phyloP scores from a whole-genome alignment of 2,329 filamentous ascomycete species.

The Alternaria arborescens region DNA sequence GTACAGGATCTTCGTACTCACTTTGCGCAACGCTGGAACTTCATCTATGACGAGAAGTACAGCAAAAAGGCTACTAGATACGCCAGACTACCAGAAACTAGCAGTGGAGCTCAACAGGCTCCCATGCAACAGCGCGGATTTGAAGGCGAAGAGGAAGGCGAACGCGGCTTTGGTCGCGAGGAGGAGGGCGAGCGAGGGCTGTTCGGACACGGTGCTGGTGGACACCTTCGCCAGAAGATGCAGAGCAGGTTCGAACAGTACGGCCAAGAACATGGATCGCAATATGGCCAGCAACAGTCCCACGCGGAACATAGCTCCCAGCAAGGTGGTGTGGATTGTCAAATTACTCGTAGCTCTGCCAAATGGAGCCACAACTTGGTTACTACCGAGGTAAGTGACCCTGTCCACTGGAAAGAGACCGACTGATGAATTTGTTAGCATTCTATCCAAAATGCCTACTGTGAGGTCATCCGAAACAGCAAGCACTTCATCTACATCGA shows the following conservation, averaged over 20 bases:
- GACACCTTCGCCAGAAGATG: slow-evolving; percentile 40
- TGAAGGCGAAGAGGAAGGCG: slow-evolving; percentile 47
- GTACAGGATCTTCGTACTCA: slow-evolving; percentile 78
- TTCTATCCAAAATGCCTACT: slow-evolving; percentile 87
- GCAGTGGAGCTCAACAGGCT: slow-evolving; percentile 47
- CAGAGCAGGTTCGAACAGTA: slow-evolving; percentile 35
- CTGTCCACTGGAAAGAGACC: background rate
- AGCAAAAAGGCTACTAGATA: slow-evolving; percentile 64
- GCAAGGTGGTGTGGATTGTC: slow-evolving; percentile 42
- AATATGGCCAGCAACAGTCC: slow-evolving; percentile 32
- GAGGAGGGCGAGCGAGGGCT: slow-evolving; percentile 45
- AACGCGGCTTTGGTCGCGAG: slow-evolving; percentile 48
- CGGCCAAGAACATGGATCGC: slow-evolving; percentile 21
- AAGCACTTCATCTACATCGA: slow-evolving; percentile 82
- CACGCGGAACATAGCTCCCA: slow-evolving; percentile 45
- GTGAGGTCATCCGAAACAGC: slow-evolving; percentile 72
- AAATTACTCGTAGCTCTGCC: slow-evolving; percentile 52
- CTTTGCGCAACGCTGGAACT: slow-evolving; percentile 91
- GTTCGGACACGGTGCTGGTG: slow-evolving; percentile 35
- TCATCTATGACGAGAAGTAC: slow-evolving; percentile 87
- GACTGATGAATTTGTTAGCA: slow-evolving; percentile 57
- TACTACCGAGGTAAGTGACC: slow-evolving; percentile 59
- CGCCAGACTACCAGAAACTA: slow-evolving; percentile 39
- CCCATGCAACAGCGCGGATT: slow-evolving; percentile 42
- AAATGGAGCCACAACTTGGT: slow-evolving; percentile 68